Evolutionary conservation across 2,329 filamentous ascomycete genomes (phyloP), one percentile per base, ranked within the genome.

Genomic region (Fusarium piperis): DNA sequence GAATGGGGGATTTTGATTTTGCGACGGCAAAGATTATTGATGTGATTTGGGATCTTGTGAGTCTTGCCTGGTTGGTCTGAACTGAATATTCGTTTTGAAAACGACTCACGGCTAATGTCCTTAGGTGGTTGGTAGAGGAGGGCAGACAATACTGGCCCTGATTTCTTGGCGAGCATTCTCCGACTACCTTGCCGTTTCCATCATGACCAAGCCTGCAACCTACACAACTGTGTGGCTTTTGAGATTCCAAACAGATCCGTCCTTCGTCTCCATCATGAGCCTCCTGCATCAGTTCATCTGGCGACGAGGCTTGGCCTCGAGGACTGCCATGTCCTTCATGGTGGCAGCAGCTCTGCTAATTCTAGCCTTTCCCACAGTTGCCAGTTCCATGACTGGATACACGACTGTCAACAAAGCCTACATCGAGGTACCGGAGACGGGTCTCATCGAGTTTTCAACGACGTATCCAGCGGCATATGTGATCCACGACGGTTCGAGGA

Each of bases 341-440:
- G 13, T 46, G 0, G 11, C 6, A 23, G 16, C 62, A 0, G 23
- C 33, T 2, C 18, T n/a, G 0, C 16, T 72, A 2, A 59, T 72
- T 3, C 26, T 72, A 1, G 38, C 15, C 6, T 64, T 66, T 2
- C 69, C 69, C 0, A 72, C 69, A 0, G 35, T 67, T 4, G 51
- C 51, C 8, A n/a, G 58, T 4, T 72, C 69, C 0, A 72, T 72
- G 69, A 69, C 68, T 0, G 68, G 68, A 38, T 72, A 72, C 13
- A 63, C 44, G 1, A 33, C 65, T 0, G 64, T 39, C 0, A 62
- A 58, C 3, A 30, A 46, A 8, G 28, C 65, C 2, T 71, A 69
- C 8, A 13, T 69, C 6, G 59, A 12, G 0, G 6, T 28, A 0
- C 15, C 11, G 1, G 11, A 6, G 3, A 55, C 26, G 1, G 52